These are phyloP conservation scores for Auricularia sp. DNA, from an alignment of 768 basidiomycete species.

Conservation along the genomic window DNA sequence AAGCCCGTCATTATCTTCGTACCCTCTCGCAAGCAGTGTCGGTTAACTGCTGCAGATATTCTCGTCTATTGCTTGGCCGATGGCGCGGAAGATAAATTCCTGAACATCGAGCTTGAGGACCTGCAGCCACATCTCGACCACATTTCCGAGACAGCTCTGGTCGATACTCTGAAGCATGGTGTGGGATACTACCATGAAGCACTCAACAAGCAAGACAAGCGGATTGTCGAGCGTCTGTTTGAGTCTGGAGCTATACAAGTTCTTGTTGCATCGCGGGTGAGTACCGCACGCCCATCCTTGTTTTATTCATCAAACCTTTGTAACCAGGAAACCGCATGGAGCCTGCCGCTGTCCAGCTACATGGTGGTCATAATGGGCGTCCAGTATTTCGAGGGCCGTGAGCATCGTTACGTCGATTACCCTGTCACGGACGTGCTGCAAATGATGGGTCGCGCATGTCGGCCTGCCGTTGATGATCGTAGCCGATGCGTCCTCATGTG, in stretches of 20 bases:
- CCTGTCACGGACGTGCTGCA: constrained; percentile 97
- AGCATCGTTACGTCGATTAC: constrained; percentile 96
- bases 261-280: constrained; percentile 84
- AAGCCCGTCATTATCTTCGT: constrained; percentile 92
- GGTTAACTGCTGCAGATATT: constrained; percentile 87
- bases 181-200: constrained; percentile 96
- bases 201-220: constrained; percentile 82
- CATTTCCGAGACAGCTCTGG: constrained; percentile 62
- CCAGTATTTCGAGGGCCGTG: constrained; percentile 91
- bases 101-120: constrained; percentile 77
- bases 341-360: constrained; percentile 83
- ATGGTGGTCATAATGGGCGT: constrained; percentile 99
- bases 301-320: neutral
- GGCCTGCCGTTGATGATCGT: constrained; percentile 77
- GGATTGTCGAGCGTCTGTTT: constrained; percentile 86
- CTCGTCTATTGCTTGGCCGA: constrained; percentile 83
- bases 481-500: constrained; percentile 96
- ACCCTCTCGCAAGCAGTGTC: constrained; percentile 85
- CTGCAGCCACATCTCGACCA: constrained; percentile 84
- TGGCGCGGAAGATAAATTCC: constrained; percentile 72
- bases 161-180: constrained; percentile 77
- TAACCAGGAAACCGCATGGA: constrained; percentile 87
- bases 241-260: constrained; percentile 92
- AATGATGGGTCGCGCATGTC: constrained; percentile 98
- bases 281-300: constrained; percentile 10